Evolutionary conservation across 495 filamentous ascomycete genomes (phyloP).

Genomic region (Penicillium argentinense): DNA sequence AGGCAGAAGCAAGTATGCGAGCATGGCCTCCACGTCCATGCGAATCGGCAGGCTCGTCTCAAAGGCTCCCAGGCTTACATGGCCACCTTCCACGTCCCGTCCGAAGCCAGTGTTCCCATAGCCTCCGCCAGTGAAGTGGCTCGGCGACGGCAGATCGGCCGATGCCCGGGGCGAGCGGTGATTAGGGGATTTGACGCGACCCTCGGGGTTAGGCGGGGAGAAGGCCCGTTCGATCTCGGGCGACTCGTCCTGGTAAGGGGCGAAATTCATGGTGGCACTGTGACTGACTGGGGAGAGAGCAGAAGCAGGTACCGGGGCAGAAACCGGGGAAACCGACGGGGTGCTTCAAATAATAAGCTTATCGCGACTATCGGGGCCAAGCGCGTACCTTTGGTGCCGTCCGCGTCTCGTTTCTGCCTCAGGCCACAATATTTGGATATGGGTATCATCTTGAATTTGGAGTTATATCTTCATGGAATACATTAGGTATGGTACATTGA

Average conservation of each 20-base stretch:
- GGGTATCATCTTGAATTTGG: not conserved
- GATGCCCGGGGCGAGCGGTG: slow-evolving; percentile 40
- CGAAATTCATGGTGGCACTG: slow-evolving; percentile 83
- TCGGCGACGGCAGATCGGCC: slow-evolving; percentile 43
- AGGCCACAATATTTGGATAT: too few species aligned
- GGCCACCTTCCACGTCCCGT: slow-evolving; percentile 41
- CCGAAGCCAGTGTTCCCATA: slow-evolving; percentile 37
- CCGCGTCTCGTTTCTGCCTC: too few species aligned
- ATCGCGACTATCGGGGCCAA: not conserved
- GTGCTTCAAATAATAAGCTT: not conserved
- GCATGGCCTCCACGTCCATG: slow-evolving; percentile 82
- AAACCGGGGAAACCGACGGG: slow-evolving; percentile 2
- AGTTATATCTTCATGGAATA: slow-evolving; percentile 2
- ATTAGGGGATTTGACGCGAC: slow-evolving; percentile 50
- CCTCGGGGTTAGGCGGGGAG: slow-evolving; percentile 59
- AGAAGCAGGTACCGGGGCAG: not conserved
- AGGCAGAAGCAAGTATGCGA: slow-evolving; percentile 86
- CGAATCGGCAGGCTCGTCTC: slow-evolving; percentile 78
- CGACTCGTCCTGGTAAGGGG: slow-evolving; percentile 87
- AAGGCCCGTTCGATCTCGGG: slow-evolving; percentile 73
- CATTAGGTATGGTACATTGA: not conserved
- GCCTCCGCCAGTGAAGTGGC: slow-evolving; percentile 36
- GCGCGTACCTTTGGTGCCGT: too few species aligned
- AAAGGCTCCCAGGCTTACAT: slow-evolving; percentile 75
- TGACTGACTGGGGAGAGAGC: slow-evolving; percentile 3